Evolutionary conservation across 805 yeast species (phyloP).

Genomic region (Candida taoyuanica): DNA sequence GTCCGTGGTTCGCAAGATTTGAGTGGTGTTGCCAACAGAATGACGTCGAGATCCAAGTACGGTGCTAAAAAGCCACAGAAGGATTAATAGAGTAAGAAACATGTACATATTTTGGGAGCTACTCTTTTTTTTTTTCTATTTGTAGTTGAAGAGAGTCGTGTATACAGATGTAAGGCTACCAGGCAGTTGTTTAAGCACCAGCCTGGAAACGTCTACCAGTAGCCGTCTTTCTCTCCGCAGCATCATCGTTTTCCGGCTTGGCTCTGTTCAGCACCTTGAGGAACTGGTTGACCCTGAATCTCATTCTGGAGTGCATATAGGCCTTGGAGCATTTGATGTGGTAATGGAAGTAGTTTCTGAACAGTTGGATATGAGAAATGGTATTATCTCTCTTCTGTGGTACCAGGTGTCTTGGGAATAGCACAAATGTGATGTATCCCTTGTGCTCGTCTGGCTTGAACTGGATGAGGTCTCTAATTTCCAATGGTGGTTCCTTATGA

Average conservation of each 20-base stretch:
- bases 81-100: conserved; percentile 19
- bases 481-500: conserved; percentile 89
- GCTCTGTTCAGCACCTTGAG: conserved; percentile 95
- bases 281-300: conserved; percentile 90
- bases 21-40: conserved; percentile 91
- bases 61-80: conserved; percentile 84
- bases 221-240: conserved; percentile 39
- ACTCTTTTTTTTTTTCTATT: too few relatives aligned
- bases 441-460: conserved; percentile 37
- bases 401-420: conserved; percentile 75
- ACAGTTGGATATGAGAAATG: conserved; percentile 84
- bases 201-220: conserved; percentile 28
- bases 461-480: conserved; percentile 48
- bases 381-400: conserved; percentile 75
- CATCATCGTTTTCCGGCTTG: conserved; percentile 84
- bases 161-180: neutral
- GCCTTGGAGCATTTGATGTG: conserved; percentile 99
- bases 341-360: conserved; percentile 96
- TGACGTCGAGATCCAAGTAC: conserved; percentile 84
- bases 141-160: neutral
- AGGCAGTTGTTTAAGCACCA: conserved; percentile 2
- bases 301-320: conserved; percentile 97
- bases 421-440: conserved; percentile 63
- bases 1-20: conserved; percentile 92
- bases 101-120: too few relatives aligned